Conservation (phyloP, 1,284 basidiomycete species). For the Mycena citricolor region DNA sequence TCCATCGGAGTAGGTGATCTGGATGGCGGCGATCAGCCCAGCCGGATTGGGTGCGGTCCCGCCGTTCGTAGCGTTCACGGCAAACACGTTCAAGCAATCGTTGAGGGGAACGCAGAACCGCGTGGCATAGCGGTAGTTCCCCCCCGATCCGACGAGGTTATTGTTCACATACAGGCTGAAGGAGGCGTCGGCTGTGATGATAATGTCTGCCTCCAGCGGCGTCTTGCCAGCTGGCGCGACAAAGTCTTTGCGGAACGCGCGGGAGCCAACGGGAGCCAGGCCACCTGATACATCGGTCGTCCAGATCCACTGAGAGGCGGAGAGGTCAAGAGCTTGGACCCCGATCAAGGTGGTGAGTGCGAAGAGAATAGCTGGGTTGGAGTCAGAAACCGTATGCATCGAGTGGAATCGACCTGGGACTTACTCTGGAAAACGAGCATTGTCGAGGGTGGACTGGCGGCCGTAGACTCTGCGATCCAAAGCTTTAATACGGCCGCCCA, state of each 20-base stretch:
- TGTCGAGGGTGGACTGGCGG: too few species aligned
- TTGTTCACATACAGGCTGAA: constrained; percentile 23
- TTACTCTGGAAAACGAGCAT: too few species aligned
- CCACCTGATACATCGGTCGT: constrained; percentile 16
- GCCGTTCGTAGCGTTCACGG: constrained; percentile 21
- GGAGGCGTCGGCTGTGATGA: constrained; percentile 17
- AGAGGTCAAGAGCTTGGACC: constrained; percentile 13
- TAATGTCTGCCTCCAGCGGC: constrained; percentile 15
- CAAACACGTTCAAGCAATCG: constrained; percentile 21
- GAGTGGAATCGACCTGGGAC: too few species aligned
- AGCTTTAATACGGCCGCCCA: too few species aligned
- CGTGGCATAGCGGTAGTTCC: constrained; percentile 12
- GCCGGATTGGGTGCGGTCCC: constrained; percentile 11
- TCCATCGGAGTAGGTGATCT: constrained; percentile 24
- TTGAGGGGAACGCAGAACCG: constrained; percentile 20
- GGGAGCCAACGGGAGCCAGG: constrained; percentile 12
- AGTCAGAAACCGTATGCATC: too few species aligned
- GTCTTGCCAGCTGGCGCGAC: constrained; percentile 14
- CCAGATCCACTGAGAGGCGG: constrained; percentile 20
- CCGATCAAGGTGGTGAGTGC: too few species aligned
- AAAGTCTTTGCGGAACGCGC: constrained; percentile 21
- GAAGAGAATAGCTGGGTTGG: too few species aligned
- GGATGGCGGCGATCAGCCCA: constrained; percentile 19
- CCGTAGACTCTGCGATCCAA: too few species aligned
- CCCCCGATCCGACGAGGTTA: constrained; percentile 14